These are phyloP conservation scores for Laguncularia racemosa DNA, from an alignment of 345 rosid genomes.

Conservation along the genomic window DNA sequence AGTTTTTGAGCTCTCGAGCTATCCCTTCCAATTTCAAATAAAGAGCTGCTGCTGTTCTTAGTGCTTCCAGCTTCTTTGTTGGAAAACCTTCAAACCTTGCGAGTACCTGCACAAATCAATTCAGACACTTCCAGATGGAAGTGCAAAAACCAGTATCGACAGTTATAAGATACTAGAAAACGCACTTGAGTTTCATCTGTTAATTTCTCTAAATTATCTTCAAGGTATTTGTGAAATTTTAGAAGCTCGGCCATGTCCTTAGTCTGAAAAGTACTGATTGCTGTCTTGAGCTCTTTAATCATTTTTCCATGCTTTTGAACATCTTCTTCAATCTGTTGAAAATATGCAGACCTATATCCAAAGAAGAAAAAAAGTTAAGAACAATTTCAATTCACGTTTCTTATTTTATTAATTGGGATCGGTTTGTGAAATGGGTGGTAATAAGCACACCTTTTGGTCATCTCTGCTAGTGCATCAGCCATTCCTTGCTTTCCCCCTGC, in stretches of 20 bases:
- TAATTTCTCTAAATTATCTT: slow-evolving; percentile 44
- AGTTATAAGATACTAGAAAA: background rate
- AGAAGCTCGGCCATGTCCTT: slow-evolving; percentile 50
- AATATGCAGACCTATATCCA: slow-evolving; percentile 44
- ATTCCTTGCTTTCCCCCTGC: slow-evolving; percentile 42
- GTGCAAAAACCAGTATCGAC: background rate
- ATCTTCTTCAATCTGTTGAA: slow-evolving; percentile 64
- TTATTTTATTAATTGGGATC: background rate
- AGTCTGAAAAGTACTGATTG: slow-evolving; percentile 33
- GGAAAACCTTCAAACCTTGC: slow-evolving; percentile 66
- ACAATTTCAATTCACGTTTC: no score
- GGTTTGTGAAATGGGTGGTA: background rate
- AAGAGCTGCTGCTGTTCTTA: slow-evolving; percentile 50
- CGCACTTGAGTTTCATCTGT: slow-evolving; percentile 57
- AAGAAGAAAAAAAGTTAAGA: background rate
- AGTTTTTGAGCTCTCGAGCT: slow-evolving; percentile 34
- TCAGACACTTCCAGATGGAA: background rate
- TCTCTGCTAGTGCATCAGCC: slow-evolving; percentile 70
- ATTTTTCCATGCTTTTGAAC: slow-evolving; percentile 31
- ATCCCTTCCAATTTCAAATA: slow-evolving; percentile 41
- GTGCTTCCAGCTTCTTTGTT: slow-evolving; percentile 46
- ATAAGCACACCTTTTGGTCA: slow-evolving; percentile 46
- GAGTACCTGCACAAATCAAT: slow-evolving; percentile 31
- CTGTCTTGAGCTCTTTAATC: slow-evolving; percentile 33
- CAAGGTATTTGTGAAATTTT: slow-evolving; percentile 40